Conservation (phyloP, 805 yeast species). For the Suhomyces kilbournensis region DNA sequence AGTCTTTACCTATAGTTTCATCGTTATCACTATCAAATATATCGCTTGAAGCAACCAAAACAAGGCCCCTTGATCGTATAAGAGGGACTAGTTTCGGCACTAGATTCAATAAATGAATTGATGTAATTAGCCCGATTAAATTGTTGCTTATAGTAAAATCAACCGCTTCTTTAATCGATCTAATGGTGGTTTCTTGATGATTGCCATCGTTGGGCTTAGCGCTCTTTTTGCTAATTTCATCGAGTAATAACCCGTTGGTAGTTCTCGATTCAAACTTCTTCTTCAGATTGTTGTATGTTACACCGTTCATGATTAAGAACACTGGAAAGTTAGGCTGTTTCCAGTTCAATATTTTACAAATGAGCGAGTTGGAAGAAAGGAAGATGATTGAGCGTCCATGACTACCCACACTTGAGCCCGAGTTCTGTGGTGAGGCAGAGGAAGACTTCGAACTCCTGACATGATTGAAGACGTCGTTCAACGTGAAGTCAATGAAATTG, state of each 20-base stretch:
- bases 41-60: conserved; percentile 68
- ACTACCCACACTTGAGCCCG: conserved; percentile 8
- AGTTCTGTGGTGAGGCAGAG: conserved; percentile 1
- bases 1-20: conserved; percentile 25
- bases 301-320: conserved; percentile 75
- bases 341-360: conserved; percentile 96
- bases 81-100: conserved; percentile 75
- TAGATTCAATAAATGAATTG: conserved; percentile 62
- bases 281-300: conserved; percentile 31
- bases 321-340: conserved; percentile 98
- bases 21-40: conserved; percentile 22
- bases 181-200: conserved; percentile 44
- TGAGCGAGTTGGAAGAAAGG: conserved; percentile 80
- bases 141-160: conserved; percentile 79
- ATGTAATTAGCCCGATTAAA: conserved; percentile 77
- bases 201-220: conserved; percentile 21
- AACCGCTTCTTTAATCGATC: conserved; percentile 80
- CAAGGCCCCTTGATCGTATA: conserved; percentile 75
- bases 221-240: conserved; percentile 20
- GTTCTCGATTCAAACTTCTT: conserved; percentile 38
- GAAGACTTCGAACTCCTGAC: conserved; percentile 45
- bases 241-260: conserved; percentile 39
- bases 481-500: conserved; percentile 68
- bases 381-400: conserved; percentile 69
- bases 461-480: conserved; percentile 72